Evolutionary conservation across 169 alveolate species (phyloP).

Genomic region (Eimeria zaria): DNA sequence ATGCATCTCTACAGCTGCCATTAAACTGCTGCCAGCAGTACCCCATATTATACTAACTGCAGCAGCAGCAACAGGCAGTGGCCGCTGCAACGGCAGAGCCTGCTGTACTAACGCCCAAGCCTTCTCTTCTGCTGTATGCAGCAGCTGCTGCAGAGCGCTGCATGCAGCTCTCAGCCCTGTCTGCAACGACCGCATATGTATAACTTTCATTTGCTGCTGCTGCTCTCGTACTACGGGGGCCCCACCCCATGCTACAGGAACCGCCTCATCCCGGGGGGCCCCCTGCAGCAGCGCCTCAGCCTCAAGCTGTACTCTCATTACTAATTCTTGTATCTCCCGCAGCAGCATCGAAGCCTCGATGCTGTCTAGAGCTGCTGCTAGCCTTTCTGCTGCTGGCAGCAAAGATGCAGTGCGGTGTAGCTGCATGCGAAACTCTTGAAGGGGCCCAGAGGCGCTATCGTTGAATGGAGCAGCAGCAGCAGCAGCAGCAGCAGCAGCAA

Average conservation of each 20-base stretch:
- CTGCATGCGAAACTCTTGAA: conserved; percentile 1
- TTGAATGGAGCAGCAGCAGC: not conserved
- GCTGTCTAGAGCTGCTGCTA: conserved; percentile 3
- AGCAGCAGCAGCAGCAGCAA: not conserved
- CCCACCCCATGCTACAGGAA: not conserved
- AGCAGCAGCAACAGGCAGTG: not conserved
- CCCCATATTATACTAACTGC: not conserved
- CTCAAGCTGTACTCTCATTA: not conserved
- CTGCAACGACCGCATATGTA: not conserved
- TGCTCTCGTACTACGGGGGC: not conserved
- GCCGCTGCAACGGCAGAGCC: not conserved
- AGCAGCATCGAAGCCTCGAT: not conserved
- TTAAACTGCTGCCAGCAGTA: not conserved
- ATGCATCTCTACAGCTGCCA: not conserved
- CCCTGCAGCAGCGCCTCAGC: not conserved
- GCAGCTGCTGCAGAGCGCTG: conserved; percentile 38
- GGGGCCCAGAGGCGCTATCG: not conserved
- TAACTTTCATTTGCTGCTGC: not conserved
- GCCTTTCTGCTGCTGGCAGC: conserved; percentile 38
- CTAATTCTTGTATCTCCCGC: not conserved
- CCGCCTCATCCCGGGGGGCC: not conserved
- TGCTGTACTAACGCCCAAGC: not conserved
- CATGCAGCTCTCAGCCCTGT: conserved; percentile 7
- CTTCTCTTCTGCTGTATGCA: not conserved
- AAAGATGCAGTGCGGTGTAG: conserved; percentile 18